Evolutionary conservation across 495 filamentous ascomycete genomes (phyloP), one percentile per base, ranked within the genome.

Genomic region (Lepraria neglecta): DNA sequence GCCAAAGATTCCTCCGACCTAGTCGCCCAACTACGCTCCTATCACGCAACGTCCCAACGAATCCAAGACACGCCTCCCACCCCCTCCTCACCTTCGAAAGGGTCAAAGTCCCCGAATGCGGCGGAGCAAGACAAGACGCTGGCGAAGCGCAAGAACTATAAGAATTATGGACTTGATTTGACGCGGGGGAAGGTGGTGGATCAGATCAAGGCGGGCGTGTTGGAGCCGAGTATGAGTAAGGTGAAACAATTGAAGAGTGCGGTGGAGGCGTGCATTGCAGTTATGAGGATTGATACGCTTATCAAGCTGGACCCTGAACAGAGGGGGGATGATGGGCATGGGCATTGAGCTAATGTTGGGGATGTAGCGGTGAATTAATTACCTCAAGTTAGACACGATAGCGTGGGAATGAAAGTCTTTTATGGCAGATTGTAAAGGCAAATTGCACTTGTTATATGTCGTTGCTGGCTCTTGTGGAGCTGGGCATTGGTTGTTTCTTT

Each of bases 281-380:
- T 99, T 72, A 97, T 99, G 95, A 85, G 94, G 69, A 99, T 99
- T 70, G 94, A 99, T 79, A 99, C 94, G 64, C 82, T 99, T 77
- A 97, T 99, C 74, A 96, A 95, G 78, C 76, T 99, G 75, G 94
- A 99, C 82, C 91, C 90, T 58, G 91, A 96, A 79, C 80, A 85
- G 78, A 80, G 83, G 69, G 81, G 78, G 74, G 90, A 95, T 69
- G 87, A 90, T 73, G 85, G 84, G 24, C 86, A 90, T 74, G 86
- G 83, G 50, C 85, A 90, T 76, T 84, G 31, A 61, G 7, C 6
- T 46, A 35, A n/a, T 10, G 35, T 38, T 7, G 52, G 6, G 11
- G 40, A 30, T 17, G 4, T 28, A 11, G 14, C 12, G 1, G 17
- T 15, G 42, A 10, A 6, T 35, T 53, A 15, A 15, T 52, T 42